Evolutionary conservation across 2,329 filamentous ascomycete genomes (phyloP).

Genomic region (Cercospora brassicicola): DNA sequence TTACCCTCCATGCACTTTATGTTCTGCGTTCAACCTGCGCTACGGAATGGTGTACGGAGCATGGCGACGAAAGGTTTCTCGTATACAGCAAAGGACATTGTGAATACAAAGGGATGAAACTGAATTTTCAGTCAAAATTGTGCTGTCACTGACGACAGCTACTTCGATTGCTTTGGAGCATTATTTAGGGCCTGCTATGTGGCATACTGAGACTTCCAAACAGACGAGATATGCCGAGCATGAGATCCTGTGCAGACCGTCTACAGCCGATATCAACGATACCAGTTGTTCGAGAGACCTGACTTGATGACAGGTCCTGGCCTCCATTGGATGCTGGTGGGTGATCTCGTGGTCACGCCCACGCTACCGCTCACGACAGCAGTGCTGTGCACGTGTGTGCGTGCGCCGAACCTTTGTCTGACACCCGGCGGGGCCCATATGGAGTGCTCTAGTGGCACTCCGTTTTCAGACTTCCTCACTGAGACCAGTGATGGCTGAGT

Average conservation of each 20-base stretch:
- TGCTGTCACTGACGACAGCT: background rate
- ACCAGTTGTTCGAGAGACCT: background rate
- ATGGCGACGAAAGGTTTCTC: background rate
- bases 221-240: background rate
- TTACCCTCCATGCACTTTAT: background rate
- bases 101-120: background rate
- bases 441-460: background rate
- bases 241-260: background rate
- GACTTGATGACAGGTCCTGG: background rate
- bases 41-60: background rate
- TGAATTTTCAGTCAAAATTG: background rate
- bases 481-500: background rate
- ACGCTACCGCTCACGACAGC: background rate
- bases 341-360: background rate
- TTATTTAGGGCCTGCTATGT: background rate
- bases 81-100: background rate
- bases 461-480: background rate
- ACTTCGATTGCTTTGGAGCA: background rate
- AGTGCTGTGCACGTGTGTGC: background rate
- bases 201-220: background rate
- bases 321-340: background rate
- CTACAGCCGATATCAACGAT: background rate
- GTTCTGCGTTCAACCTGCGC: background rate
- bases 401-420: background rate
- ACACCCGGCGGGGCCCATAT: background rate